Base-by-base conservation (phyloP, 345 rosid species). In the Capsella bursapastoris region DNA sequence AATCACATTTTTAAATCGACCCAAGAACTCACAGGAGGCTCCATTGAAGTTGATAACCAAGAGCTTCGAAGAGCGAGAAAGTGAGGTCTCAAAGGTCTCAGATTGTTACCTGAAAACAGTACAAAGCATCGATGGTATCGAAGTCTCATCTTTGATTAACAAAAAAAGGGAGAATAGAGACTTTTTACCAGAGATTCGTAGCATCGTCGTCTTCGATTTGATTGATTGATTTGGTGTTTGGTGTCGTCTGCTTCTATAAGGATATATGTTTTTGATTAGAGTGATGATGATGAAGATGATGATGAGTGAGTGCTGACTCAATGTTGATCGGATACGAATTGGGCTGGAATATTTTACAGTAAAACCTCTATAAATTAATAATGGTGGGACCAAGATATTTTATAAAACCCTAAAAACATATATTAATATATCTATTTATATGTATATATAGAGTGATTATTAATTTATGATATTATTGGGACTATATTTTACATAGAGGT, bases 1-100 rank as follows among this genome's bases (percentile, higher is more conserved):
- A 29, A 29, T 55, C 35, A n/a, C 1, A 15, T n/a, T 22, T n/a
- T 22, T 7, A 48, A 7, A 48, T 48, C 52, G 1, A 49, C 27
- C 53, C 12, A 50, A 4, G 29, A 47, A 61, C 80, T 78, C 79
- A 94, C 97, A 79, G 79, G 83, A 62, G 90, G 85, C 1, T 83
- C 86, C 50, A 87, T 59, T 1, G 86, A 89, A 5, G 95, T 85
- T 40, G 99, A 83, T 78, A 77, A 82, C 47, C 57, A 80, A 63
- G 68, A 75, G 66, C 43, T 75, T 0, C 84, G 59, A 41, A 70
- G 62, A 50, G 79, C 81, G 18, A 84, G 74, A 63, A 85, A 57
- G 72, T 59, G 84, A 61, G 90, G 84, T 68, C 89, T 86, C 70
- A 83, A 80, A 64, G 78, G 79, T 75, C 64, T 74, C 28, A 85